phyloP scores from a whole-genome alignment of 768 basidiomycete genomes.

The Cystobasidium tubakii region DNA sequence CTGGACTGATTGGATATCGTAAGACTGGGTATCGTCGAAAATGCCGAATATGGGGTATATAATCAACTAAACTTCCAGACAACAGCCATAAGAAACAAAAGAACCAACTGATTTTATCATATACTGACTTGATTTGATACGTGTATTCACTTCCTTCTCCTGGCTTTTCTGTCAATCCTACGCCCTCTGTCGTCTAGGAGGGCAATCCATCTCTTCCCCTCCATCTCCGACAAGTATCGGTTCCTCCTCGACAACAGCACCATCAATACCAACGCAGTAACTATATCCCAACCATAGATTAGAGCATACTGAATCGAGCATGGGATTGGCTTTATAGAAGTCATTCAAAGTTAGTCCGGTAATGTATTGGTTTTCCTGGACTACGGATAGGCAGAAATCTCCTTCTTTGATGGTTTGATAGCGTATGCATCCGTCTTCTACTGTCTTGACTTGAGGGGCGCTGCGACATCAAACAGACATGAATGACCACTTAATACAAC shows the following conservation, averaged over 20 bases:
- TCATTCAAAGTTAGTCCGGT: background rate
- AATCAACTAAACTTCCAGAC: no score
- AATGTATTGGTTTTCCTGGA: background rate
- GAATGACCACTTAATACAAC: no score
- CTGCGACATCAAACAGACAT: background rate
- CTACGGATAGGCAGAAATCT: slow-evolving; percentile 19
- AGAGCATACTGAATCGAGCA: background rate
- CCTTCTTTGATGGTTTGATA: slow-evolving; percentile 20
- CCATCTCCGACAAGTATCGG: background rate
- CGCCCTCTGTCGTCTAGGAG: background rate
- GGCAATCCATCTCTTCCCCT: background rate
- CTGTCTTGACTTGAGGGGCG: background rate
- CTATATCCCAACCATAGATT: slow-evolving; percentile 2
- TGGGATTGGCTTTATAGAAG: background rate
- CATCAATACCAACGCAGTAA: slow-evolving; percentile 2
- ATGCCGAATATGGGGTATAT: no score
- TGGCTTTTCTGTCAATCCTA: background rate
- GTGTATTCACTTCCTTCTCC: no score
- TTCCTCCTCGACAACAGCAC: background rate
- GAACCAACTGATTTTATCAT: no score
- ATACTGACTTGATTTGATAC: no score
- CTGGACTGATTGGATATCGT: no score
- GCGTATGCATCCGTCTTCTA: slow-evolving; percentile 10
- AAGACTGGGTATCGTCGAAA: no score
- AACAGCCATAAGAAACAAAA: no score